phyloP scores from a whole-genome alignment of 2,329 filamentous ascomycete genomes.

The Hypoxylon sp. region DNA sequence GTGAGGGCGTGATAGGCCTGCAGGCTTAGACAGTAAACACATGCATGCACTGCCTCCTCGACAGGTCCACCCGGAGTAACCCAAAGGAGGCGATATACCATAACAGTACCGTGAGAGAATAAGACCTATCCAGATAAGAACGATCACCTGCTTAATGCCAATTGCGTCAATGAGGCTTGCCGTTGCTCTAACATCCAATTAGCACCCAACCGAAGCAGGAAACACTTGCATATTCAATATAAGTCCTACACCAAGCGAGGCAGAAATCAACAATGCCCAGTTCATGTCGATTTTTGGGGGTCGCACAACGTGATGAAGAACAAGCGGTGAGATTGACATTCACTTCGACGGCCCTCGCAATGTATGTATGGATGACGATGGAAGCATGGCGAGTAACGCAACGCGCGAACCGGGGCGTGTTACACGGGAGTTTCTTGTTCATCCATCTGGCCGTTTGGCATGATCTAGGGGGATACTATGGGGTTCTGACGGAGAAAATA shows the following conservation, averaged over 20 bases:
- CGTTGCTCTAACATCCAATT: conserved; percentile 5
- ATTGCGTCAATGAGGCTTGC: conserved; percentile 6
- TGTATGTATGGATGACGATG: conserved; percentile 7
- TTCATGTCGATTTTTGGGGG: conserved; percentile 6
- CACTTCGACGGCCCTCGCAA: conserved; percentile 12
- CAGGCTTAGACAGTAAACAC: conserved; percentile 29
- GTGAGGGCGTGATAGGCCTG: conserved; percentile 17
- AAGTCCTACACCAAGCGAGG: conserved; percentile 23
- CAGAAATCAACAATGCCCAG: conserved; percentile 10
- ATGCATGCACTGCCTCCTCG: conserved; percentile 44
- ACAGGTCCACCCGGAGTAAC: conserved; percentile 32
- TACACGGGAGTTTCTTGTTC: conserved; percentile 12
- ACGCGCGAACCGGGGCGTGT: conserved; percentile 14
- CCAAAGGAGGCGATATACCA: conserved; percentile 17
- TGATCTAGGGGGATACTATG: conserved; percentile 18
- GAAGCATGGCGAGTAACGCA: conserved; percentile 16
- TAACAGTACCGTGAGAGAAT: conserved; percentile 9
- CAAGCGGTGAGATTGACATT: conserved; percentile 19
- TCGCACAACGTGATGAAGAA: conserved; percentile 14
- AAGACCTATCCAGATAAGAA: conserved; percentile 18
- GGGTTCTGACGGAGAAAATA: conserved; percentile 17
- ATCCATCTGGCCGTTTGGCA: conserved; percentile 19
- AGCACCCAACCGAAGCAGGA: conserved; percentile 6
- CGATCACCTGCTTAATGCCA: not conserved
- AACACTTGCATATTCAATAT: conserved; percentile 34